Conservation (phyloP, 2,329 filamentous ascomycete species). For the Bipolaris victoriae region DNA sequence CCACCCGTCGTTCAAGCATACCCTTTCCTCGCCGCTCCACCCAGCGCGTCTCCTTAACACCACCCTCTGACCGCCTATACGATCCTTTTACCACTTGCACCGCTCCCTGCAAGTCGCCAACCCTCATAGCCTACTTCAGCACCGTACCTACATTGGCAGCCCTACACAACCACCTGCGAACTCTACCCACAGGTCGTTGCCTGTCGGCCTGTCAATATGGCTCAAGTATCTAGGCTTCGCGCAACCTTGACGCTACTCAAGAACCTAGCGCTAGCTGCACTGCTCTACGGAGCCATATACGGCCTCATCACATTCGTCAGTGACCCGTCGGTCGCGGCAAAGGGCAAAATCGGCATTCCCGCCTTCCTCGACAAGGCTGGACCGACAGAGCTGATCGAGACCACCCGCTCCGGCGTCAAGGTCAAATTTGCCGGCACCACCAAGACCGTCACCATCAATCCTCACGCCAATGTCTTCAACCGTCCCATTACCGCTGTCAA, state of each 20-base stretch:
- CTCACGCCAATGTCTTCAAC: slow-evolving; percentile 61
- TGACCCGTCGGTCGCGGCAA: slow-evolving; percentile 49
- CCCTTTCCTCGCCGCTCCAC: neutral
- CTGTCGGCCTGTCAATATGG: slow-evolving; percentile 37
- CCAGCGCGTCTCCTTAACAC: neutral
- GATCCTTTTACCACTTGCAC: neutral
- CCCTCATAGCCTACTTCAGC: neutral
- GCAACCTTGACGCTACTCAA: slow-evolving; percentile 49
- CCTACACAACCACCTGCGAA: slow-evolving; percentile 11
- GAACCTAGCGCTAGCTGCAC: slow-evolving; percentile 52
- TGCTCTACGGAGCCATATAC: slow-evolving; percentile 53
- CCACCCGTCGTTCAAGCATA: slow-evolving; percentile 1
- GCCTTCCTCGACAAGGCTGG: slow-evolving; percentile 51
- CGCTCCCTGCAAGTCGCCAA: neutral
- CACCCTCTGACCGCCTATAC: neutral
- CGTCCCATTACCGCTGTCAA: slow-evolving; percentile 58
- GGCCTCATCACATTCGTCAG: slow-evolving; percentile 51
- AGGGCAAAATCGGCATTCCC: slow-evolving; percentile 51
- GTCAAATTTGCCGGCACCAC: slow-evolving; percentile 53
- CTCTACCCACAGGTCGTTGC: slow-evolving; percentile 25
- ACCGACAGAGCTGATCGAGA: slow-evolving; percentile 50
- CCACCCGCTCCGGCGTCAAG: slow-evolving; percentile 49
- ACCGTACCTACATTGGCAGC: slow-evolving; percentile 14
- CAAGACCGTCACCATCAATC: slow-evolving; percentile 56
- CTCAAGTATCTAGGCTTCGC: slow-evolving; percentile 40